Percentiles rank a stretch among this genome's conserved stretches.
These are phyloP conservation scores for Carnegiea gigantea DNA, from an alignment of 179 eudicot genomes.

Conservation along the genomic window DNA sequence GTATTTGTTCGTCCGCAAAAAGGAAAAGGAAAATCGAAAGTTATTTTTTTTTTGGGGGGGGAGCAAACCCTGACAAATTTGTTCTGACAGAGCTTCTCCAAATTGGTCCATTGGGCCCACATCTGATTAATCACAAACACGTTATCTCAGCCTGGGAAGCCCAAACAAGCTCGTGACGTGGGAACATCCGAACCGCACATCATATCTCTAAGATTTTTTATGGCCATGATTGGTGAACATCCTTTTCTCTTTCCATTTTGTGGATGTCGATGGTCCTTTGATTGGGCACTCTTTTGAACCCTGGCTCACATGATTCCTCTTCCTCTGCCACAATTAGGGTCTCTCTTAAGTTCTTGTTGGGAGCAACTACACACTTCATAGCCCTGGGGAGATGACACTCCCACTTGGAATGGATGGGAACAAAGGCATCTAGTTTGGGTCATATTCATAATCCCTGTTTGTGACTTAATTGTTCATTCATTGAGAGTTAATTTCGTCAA, in stretches of 20 bases:
- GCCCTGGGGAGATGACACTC: neutral
- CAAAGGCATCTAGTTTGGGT: neutral
- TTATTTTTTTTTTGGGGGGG: neutral
- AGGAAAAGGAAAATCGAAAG: conserved; percentile 2
- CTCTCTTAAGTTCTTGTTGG: neutral
- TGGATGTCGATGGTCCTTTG: conserved; percentile 6
- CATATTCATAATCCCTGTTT: neutral
- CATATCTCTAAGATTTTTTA: no score
- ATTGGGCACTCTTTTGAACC: neutral
- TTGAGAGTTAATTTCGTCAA: neutral
- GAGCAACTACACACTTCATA: neutral
- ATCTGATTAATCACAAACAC: neutral
- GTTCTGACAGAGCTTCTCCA: neutral
- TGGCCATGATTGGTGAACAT: neutral
- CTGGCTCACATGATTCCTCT: neutral
- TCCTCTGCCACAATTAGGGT: neutral
- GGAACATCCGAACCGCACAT: conserved; percentile 25
- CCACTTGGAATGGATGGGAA: neutral
- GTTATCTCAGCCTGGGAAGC: conserved; percentile 7
- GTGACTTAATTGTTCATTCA: neutral
- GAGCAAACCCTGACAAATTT: neutral
- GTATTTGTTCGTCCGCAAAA: neutral
- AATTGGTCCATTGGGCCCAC: neutral
- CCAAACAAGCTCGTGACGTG: conserved; percentile 33
- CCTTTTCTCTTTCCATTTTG: neutral